Conservation (phyloP, 2,329 filamentous ascomycete species). For the Aspergillus bombycis region DNA sequence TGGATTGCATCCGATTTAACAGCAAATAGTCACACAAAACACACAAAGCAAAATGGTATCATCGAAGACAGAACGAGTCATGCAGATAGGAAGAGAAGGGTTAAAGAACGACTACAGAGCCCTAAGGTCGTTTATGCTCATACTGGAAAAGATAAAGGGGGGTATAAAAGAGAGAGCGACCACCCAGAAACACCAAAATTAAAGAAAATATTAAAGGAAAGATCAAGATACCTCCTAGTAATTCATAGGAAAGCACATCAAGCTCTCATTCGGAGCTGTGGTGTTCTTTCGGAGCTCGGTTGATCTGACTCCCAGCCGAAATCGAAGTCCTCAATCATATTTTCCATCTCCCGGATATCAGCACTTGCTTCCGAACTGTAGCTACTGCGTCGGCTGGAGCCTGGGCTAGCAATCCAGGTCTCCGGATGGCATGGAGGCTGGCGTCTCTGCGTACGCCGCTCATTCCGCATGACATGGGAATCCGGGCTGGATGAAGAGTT, state of each 20-base stretch:
- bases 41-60: slow-evolving; percentile 27
- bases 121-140: neutral
- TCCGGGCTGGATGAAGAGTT: slow-evolving; percentile 22
- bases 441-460: slow-evolving; percentile 7
- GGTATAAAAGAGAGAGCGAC: slow-evolving; percentile 10
- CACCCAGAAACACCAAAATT: slow-evolving; percentile 3
- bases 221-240: neutral
- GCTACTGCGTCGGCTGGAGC: slow-evolving; percentile 31
- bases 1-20: neutral
- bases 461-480: neutral
- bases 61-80: slow-evolving; percentile 10
- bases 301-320: slow-evolving; percentile 36
- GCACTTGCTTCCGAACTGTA: slow-evolving; percentile 28
- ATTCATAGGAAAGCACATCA: neutral
- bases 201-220: slow-evolving; percentile 3
- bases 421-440: slow-evolving; percentile 25
- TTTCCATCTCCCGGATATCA: slow-evolving; percentile 33
- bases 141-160: neutral
- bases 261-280: neutral
- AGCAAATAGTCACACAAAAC: neutral
- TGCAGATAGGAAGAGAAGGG: slow-evolving; percentile 1
- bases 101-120: neutral
- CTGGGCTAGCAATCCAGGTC: slow-evolving; percentile 35
- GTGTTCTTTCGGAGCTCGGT: slow-evolving; percentile 4
- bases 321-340: slow-evolving; percentile 38